Base-by-base conservation (phyloP, 2,329 filamentous ascomycete species). In the Colletotrichum neosansevieriae region DNA sequence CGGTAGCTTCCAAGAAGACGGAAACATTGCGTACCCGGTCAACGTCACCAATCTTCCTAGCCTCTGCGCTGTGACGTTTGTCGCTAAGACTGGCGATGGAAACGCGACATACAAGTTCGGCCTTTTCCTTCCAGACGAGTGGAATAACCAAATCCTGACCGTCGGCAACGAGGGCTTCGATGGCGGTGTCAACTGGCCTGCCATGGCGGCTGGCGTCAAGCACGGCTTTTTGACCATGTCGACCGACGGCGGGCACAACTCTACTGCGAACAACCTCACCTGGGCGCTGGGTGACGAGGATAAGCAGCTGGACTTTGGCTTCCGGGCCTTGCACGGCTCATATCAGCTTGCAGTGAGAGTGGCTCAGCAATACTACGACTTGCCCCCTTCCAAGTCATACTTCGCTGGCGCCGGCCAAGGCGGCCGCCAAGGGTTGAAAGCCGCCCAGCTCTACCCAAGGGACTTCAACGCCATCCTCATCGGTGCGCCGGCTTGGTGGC, bases 391-490 rank as follows among this genome's bases (percentile, higher is more conserved):
- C 3, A 78, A 78, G 50, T 63, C 78, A 21, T 86, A 85, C 73
- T 85, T 82, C 71, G 75, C 79, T 10, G 85, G 84, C 45, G 86
- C 84, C 72, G 84, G 81, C 1, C 85, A 84, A 0, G 85, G 85
- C 19, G 85, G 85, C 6, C 76, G 84, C 2, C 84, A 87, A 75
- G 85, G 84, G n/a, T 74, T 85, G 15, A 58, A 64, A n/a, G 58
- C 53, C 6, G 63, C 58, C 0, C 36, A 54, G 58, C 24, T 38
- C 1, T 63, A 67, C 19, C 63, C 63, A 1, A 19, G 58, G 6
- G 63, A 67, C 58, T 88, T 88, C 59, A 84, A 89, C 69, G 87
- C 87, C 15, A 80, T 86, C 7, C 72, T 89, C 2, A 82, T 86
- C 15, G 85, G 85, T 10, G 75, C 75, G 1, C 74, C 82, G 34